Evolutionary conservation across 148 eudicot species (phyloP).

Genomic region (Polygonum maritimum): DNA sequence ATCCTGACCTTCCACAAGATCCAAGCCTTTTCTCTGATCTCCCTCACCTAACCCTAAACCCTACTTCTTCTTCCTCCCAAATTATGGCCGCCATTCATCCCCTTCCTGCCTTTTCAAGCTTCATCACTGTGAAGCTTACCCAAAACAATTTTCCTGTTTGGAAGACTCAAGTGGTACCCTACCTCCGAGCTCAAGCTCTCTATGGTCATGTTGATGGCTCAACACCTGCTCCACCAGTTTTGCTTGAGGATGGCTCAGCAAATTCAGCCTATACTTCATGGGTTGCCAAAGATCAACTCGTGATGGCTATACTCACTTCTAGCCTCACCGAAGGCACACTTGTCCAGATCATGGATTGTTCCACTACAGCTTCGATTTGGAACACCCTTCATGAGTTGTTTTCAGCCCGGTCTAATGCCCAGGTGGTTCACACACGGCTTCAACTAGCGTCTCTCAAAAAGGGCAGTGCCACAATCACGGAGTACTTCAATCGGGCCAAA

Average conservation of each 20-base stretch:
- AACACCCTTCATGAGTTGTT: neutral
- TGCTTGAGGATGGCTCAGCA: neutral
- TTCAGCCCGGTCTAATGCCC: too few relatives aligned
- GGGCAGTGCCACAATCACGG: too few relatives aligned
- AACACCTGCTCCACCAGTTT: neutral
- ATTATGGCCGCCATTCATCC: too few relatives aligned
- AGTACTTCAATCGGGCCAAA: too few relatives aligned
- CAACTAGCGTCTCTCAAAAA: neutral
- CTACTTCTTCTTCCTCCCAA: too few relatives aligned
- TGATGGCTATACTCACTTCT: neutral
- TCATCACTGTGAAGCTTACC: neutral
- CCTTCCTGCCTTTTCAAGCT: neutral
- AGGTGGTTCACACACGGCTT: too few relatives aligned
- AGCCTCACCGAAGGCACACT: neutral
- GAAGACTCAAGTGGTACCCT: neutral
- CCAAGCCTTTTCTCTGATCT: too few relatives aligned
- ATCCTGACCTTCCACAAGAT: too few relatives aligned
- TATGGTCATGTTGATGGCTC: neutral
- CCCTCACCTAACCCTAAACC: too few relatives aligned
- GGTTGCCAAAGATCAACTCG: neutral
- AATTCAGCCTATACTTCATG: neutral
- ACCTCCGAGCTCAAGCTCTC: neutral
- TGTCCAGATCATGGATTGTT: neutral
- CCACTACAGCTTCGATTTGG: neutral
- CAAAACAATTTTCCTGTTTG: neutral